Evolutionary conservation across 345 rosid species (phyloP), one percentile per base, ranked within the genome.

Genomic region (Hibiscus mutabilis): DNA sequence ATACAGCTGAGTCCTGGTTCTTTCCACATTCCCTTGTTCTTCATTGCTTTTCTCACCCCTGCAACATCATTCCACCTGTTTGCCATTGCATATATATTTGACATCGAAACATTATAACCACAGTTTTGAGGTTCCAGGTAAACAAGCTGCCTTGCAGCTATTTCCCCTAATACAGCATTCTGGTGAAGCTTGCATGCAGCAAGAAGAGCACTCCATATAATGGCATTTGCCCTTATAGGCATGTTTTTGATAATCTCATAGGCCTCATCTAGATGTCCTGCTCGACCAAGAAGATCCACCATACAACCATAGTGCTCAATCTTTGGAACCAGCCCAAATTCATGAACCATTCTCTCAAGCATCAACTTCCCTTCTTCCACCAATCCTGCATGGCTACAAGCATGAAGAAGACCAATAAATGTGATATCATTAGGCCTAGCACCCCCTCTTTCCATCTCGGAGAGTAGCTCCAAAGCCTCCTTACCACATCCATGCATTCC

Each of bases 291-390:
- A 70, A 87, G 82, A 77, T 83, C 89, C 19, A 85, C 87, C 85
- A 85, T 77, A 64, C 91, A 87, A 1, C 91, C 86, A 40, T 83
- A 83, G 72, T 87, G 91, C 75, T 87, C 85, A 42, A 85, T 68
- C 66, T 79, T 80, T 29, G 89, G 91, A 29, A 65, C 75, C 63
- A 82, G 67, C 53, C 46, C 75, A 60, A 47, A 69, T 24, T 40
- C 61, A 22, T 59, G 33, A 22, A 76, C 68, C 91, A 87, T 80
- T 62, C 73, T 77, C 27, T 72, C 19, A 56, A 85, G 83, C 53
- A 72, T 9, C 42, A 12, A 51, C 74, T 70, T 80, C n/a, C 86
- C 89, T 76, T 85, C 81, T 44, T 59, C 66, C 24, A 85, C 86
- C 79, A 83, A 65, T 15, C 91, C 87, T 18, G 82, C 79, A 78